Conservation (phyloP, 2,329 filamentous ascomycete genomes). For the Fusarium cicatricum region DNA sequence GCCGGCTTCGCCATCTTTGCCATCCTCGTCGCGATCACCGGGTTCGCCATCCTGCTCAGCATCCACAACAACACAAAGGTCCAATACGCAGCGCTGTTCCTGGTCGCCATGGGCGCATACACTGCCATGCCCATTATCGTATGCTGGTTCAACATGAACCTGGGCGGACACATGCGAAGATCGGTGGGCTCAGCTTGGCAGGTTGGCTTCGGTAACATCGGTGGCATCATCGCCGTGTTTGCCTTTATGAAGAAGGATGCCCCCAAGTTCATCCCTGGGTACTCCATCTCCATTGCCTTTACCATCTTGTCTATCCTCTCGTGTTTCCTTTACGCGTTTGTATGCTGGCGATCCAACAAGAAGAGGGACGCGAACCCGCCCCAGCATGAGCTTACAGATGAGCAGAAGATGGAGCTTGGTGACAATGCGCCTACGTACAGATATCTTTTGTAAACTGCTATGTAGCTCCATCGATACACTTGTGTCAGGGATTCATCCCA, state of each 20-base stretch:
- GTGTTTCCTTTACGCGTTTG: conserved; percentile 67
- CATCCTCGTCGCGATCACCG: conserved; percentile 73
- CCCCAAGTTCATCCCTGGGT: conserved; percentile 75
- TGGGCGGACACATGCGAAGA: conserved; percentile 75
- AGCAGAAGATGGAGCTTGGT: conserved; percentile 68
- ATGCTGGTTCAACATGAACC: conserved; percentile 85
- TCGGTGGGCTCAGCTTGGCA: conserved; percentile 79
- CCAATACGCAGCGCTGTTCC: conserved; percentile 82
- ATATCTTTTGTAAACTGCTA: conserved; percentile 58
- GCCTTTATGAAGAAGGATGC: conserved; percentile 72
- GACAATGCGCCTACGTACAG: conserved; percentile 68
- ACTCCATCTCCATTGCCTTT: conserved; percentile 80
- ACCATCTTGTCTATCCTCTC: conserved; percentile 70
- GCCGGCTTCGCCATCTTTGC: conserved; percentile 76
- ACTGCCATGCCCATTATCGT: conserved; percentile 89
- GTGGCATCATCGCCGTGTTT: conserved; percentile 80
- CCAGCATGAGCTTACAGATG: conserved; percentile 58
- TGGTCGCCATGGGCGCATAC: conserved; percentile 82
- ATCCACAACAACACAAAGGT: conserved; percentile 72
- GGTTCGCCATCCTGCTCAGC: conserved; percentile 77
- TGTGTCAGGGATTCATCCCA: background rate
- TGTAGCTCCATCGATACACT: background rate
- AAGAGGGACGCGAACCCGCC: conserved; percentile 61
- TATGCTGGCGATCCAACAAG: conserved; percentile 68
- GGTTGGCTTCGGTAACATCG: conserved; percentile 80